Conservation (phyloP, 306 rosid species). For the Casuarina equisetifolia region DNA sequence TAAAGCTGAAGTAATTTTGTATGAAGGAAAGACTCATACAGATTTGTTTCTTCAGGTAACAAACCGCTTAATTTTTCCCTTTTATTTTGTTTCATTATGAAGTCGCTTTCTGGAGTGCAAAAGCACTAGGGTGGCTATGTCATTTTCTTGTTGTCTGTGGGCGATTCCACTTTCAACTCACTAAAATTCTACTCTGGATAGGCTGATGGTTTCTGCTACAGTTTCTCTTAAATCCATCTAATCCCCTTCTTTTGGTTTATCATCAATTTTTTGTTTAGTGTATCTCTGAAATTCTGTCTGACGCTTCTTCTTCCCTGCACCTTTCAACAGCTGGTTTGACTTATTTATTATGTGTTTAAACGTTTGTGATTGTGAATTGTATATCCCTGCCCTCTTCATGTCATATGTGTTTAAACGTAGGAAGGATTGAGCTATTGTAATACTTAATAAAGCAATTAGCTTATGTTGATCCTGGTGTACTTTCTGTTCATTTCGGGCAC, state of each 20-base stretch:
- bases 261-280: neutral
- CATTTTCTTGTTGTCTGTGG: neutral
- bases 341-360: neutral
- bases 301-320: neutral
- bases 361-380: neutral
- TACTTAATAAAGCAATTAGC: too few relatives aligned
- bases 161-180: neutral
- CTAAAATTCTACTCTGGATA: neutral
- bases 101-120: neutral
- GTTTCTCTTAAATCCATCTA: neutral
- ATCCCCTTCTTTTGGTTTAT: constrained; percentile 2
- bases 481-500: neutral
- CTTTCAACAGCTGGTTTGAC: neutral
- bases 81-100: constrained; percentile 2
- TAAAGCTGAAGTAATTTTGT: constrained; percentile 66
- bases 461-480: neutral
- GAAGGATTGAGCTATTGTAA: too few relatives aligned
- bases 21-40: constrained; percentile 86
- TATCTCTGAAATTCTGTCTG: neutral
- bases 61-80: constrained; percentile 7
- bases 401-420: too few relatives aligned
- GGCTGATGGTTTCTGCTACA: neutral
- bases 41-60: constrained; percentile 93
- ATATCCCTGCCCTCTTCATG: too few relatives aligned
- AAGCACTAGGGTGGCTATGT: neutral